These are phyloP conservation scores for Yamadazyma oceani DNA, from an alignment of 1,139 yeast genomes.

Conservation along the genomic window DNA sequence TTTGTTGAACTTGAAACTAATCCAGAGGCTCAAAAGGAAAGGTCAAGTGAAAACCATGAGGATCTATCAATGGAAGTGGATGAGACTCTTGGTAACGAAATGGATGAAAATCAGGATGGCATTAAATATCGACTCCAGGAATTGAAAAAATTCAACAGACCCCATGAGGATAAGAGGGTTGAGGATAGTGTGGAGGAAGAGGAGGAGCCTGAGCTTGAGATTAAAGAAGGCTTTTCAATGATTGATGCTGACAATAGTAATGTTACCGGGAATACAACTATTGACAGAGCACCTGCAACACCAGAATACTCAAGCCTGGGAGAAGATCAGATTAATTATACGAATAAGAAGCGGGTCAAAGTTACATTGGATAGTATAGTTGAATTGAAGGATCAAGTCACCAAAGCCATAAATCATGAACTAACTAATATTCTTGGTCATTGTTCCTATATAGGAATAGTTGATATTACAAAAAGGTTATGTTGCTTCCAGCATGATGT, in stretches of 20 bases:
- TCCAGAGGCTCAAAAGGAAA: not conserved
- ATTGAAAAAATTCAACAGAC: not conserved
- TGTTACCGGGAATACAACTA: not conserved
- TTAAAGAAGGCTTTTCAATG: constrained; percentile 1
- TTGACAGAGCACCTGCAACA: not conserved
- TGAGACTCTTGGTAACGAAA: not conserved
- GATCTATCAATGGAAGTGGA: not conserved
- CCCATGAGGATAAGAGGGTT: not conserved
- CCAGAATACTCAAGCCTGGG: not conserved
- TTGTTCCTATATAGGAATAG: constrained; percentile 78
- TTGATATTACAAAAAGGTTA: constrained; percentile 66
- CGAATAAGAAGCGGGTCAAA: constrained; percentile 18
- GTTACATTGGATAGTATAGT: constrained; percentile 62
- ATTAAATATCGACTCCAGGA: not conserved
- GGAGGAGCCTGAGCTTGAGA: constrained; percentile 2
- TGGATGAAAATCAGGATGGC: not conserved
- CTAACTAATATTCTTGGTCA: constrained; percentile 70
- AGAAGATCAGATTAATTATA: constrained; percentile 6
- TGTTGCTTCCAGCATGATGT: constrained; percentile 85
- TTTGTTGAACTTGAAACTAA: no score
- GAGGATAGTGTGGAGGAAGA: not conserved
- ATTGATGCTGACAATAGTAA: not conserved
- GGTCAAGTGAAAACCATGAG: not conserved
- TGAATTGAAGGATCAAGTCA: constrained; percentile 52
- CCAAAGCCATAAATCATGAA: constrained; percentile 44